Percentiles rank a stretch among this genome's conserved stretches.
Evolutionary conservation across 1,284 basidiomycete species (phyloP).

Genomic region (Ustilago bromivora): DNA sequence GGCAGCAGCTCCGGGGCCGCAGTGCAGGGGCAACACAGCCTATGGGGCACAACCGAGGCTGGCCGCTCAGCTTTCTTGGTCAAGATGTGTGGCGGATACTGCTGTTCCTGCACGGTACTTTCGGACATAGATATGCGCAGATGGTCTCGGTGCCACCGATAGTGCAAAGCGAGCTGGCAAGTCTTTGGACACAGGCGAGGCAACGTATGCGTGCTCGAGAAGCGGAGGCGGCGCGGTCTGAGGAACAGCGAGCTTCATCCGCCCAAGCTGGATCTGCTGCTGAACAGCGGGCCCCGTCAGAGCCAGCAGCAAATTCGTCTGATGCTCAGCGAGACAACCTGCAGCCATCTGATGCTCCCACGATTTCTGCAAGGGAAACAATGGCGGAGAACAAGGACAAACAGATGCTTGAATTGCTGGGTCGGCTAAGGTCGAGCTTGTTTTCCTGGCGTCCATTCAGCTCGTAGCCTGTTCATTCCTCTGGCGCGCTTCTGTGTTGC

Average conservation of each 20-base stretch:
- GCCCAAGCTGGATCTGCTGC: neutral
- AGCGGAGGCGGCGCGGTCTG: neutral
- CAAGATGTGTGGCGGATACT: constrained; percentile 42
- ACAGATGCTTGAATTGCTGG: constrained; percentile 28
- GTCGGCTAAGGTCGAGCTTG: constrained; percentile 27
- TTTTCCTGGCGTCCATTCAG: constrained; percentile 45
- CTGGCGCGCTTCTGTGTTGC: neutral
- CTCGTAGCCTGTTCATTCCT: constrained; percentile 12
- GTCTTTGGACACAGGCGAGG: constrained; percentile 35
- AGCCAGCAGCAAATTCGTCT: neutral
- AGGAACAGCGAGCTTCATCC: neutral
- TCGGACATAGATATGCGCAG: constrained; percentile 37
- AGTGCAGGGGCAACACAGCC: neutral
- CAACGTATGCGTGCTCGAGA: constrained; percentile 15
- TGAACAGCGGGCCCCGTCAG: neutral
- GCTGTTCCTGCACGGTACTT: constrained; percentile 44
- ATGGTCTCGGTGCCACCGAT: constrained; percentile 34
- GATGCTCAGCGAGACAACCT: neutral
- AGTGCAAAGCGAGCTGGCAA: constrained; percentile 34
- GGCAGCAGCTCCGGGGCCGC: constrained; percentile 15
- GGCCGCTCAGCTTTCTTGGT: constrained; percentile 46
- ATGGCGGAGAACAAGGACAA: constrained; percentile 10
- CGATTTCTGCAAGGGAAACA: neutral
- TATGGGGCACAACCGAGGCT: constrained; percentile 32
- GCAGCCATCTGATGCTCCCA: neutral